Base-by-base conservation (phyloP, 768 basidiomycete genomes). In the Serendipita vermifera region DNA sequence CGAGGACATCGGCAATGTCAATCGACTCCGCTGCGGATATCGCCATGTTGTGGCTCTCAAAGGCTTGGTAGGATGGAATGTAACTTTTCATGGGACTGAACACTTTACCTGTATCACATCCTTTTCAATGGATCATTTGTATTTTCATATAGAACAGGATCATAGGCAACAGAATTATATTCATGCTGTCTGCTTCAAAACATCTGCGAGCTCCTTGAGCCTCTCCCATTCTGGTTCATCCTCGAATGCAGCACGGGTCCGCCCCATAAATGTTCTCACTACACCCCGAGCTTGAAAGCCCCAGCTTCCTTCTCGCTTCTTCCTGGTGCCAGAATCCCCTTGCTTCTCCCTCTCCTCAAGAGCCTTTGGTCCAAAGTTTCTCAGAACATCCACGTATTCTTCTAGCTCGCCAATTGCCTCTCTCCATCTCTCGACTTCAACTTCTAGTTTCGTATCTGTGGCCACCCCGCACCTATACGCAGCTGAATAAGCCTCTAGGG, bases 211-310 rank as follows among this genome's bases (percentile, higher is more conserved):
- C 59, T 75, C 78, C 63, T 74, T 72, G 64, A 98, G 71, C 59
- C 73, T 72, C 26, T 72, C 66, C 83, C 87, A 97, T 71, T 90
- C 91, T 3, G 81, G 77, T 66, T 96, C 87, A 54, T 92, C 92
- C 67, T 85, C 87, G 61, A 92, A 97, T 57, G 72, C 65, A 35
- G 82, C 87, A 68, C 74, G 82, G 58, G 87, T 89, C 58, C 87
- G 74, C 5, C 87, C 93, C 70, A 88, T 77, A 69, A 97, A 98
- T 54, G 83, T 85, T 69, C 93, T 75, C 58, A 97, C 77, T 57
- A 97, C 74, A 59, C 89, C 92, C 55, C 85, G 77, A 39, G 82
- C 88, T 69, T 94, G 89, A 63, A 87, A 77, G 67, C 75, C 78
- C 96, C 96, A 98, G 59, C 71, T 29, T 67, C 68, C 63, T 55